These are phyloP conservation scores for Xylaria arbuscula DNA, from an alignment of 2,329 filamentous ascomycete species.

Conservation along the genomic window DNA sequence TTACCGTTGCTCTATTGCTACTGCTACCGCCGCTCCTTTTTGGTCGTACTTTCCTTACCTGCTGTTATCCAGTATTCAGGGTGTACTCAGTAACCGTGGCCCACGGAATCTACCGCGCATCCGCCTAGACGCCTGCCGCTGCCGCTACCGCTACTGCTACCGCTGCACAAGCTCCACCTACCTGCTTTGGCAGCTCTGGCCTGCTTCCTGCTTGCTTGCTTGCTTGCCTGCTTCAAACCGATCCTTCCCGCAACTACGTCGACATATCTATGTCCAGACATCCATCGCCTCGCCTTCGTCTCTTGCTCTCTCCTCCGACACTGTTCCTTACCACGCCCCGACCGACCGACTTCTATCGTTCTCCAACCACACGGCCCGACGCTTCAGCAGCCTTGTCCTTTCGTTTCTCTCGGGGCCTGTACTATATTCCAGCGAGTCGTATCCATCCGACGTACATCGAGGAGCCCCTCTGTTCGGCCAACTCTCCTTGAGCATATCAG, in stretches of 20 bases:
- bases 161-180: constrained; percentile 29
- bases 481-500: neutral
- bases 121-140: constrained; percentile 27
- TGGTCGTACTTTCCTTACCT: constrained; percentile 1
- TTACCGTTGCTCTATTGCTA: neutral
- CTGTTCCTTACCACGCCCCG: constrained; percentile 15
- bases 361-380: constrained; percentile 5
- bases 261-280: constrained; percentile 17
- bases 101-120: constrained; percentile 34
- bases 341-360: constrained; percentile 26
- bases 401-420: constrained; percentile 18
- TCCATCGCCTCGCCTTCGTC: constrained; percentile 16
- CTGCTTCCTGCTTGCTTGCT: neutral
- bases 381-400: constrained; percentile 12
- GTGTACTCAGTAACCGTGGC: constrained; percentile 11
- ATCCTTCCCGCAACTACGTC: constrained; percentile 19
- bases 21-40: constrained; percentile 2
- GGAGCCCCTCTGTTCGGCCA: constrained; percentile 7
- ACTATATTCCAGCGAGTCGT: constrained; percentile 19
- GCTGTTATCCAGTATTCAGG: constrained; percentile 11
- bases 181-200: constrained; percentile 24
- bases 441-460: constrained; percentile 4
- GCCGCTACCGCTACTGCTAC: neutral
- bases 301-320: constrained; percentile 9
- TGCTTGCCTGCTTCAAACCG: constrained; percentile 9